Conservation (phyloP, 2,329 filamentous ascomycete genomes). For the Penicillium italicum region DNA sequence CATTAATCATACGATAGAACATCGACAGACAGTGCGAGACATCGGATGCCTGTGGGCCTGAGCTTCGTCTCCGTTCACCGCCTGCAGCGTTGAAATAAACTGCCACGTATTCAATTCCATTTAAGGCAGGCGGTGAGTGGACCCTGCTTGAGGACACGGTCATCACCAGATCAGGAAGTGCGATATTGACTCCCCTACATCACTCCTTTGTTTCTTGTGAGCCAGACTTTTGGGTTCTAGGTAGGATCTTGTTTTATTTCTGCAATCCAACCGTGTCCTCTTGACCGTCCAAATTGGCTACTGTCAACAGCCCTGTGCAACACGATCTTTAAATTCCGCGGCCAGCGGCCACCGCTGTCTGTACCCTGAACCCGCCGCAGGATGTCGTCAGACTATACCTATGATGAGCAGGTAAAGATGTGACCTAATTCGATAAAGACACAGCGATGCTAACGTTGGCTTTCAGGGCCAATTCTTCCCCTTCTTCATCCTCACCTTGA, state of each 20-base stretch:
- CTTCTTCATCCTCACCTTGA: slow-evolving; percentile 93
- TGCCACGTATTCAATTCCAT: not conserved
- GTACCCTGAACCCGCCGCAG: slow-evolving; percentile 31
- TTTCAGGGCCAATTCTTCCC: slow-evolving; percentile 90
- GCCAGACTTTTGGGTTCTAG: slow-evolving; percentile 12
- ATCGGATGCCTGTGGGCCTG: not conserved
- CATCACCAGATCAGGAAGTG: slow-evolving; percentile 35
- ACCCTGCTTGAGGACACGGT: slow-evolving; percentile 37
- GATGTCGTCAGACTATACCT: slow-evolving; percentile 92
- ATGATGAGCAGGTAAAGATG: slow-evolving; percentile 76
- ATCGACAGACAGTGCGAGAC: not conserved
- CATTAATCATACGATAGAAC: not conserved
- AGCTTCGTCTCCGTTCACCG: slow-evolving; percentile 14
- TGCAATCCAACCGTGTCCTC: not conserved
- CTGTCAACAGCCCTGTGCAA: slow-evolving; percentile 20
- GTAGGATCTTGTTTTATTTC: not conserved
- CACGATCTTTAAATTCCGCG: slow-evolving; percentile 27
- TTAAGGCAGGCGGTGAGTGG: slow-evolving; percentile 29
- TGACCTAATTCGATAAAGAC: not conserved
- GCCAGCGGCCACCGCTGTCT: slow-evolving; percentile 33
- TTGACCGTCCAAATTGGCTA: slow-evolving; percentile 9
- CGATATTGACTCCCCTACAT: slow-evolving; percentile 25
- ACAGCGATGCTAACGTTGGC: not conserved
- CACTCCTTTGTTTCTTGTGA: slow-evolving; percentile 23
- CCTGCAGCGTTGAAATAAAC: slow-evolving; percentile 10